Conservation (phyloP, 352 stramenopile genomes). For the Thalassiosira livingstoniorum region DNA sequence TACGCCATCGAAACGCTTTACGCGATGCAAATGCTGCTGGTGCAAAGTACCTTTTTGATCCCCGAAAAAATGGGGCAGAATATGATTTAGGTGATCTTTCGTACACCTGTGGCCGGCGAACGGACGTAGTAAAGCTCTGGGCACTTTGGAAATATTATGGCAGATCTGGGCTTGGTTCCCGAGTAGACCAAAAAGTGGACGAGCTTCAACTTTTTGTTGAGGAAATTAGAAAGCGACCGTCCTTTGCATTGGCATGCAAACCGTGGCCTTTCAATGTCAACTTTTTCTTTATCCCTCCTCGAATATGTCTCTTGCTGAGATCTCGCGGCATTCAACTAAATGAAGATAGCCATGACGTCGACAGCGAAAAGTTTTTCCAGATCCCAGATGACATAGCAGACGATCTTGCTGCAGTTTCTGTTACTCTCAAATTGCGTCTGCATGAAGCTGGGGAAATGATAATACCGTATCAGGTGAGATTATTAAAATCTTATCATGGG, state of each 20-base stretch:
- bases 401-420: slow-evolving; percentile 55
- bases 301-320: slow-evolving; percentile 46
- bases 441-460: slow-evolving; percentile 65
- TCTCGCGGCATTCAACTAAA: slow-evolving; percentile 6
- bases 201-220: slow-evolving; percentile 44
- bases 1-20: slow-evolving; percentile 49
- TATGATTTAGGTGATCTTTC: slow-evolving; percentile 75
- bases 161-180: slow-evolving; percentile 44
- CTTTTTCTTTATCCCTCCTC: slow-evolving; percentile 70
- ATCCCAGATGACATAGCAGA: slow-evolving; percentile 65
- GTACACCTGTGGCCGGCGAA: slow-evolving; percentile 70
- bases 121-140: slow-evolving; percentile 75
- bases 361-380: slow-evolving; percentile 20
- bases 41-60: slow-evolving; percentile 77
- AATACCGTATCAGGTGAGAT: slow-evolving; percentile 57
- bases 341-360: background rate
- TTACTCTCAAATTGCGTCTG: slow-evolving; percentile 59
- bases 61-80: slow-evolving; percentile 63
- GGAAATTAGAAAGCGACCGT: slow-evolving; percentile 35
- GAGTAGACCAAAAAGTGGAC: slow-evolving; percentile 66
- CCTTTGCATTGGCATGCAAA: slow-evolving; percentile 67
- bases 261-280: slow-evolving; percentile 75
- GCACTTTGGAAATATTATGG: slow-evolving; percentile 68
- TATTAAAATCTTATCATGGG: too few relatives aligned
- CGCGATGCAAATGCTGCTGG: slow-evolving; percentile 55